Evolutionary conservation across 129 eudicot species (phyloP).

Genomic region (Helichrysum umbraculigerum): DNA sequence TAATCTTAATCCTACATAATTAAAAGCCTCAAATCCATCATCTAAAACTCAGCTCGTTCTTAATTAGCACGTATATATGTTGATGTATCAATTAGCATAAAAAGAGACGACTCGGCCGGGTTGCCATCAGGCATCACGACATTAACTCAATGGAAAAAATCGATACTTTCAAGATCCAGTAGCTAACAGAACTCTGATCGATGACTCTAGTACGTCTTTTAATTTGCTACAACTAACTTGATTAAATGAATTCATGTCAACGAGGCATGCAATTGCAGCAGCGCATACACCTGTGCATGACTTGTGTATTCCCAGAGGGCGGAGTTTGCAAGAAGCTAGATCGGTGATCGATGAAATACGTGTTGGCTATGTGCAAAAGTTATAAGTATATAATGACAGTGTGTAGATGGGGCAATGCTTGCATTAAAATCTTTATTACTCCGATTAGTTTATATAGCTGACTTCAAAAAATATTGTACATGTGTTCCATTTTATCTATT

Average conservation of each 20-base stretch:
- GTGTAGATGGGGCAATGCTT: too few relatives aligned
- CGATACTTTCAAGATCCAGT: constrained; percentile 16
- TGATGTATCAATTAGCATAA: not conserved
- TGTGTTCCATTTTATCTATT: too few relatives aligned
- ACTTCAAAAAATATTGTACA: too few relatives aligned
- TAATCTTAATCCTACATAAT: not conserved
- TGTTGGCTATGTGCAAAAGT: too few relatives aligned
- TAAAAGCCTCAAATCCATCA: not conserved
- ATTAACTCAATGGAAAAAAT: constrained; percentile 28
- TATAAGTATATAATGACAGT: too few relatives aligned
- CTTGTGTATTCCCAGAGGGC: too few relatives aligned
- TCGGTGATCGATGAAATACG: too few relatives aligned
- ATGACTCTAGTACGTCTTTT: constrained; percentile 17
- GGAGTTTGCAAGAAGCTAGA: too few relatives aligned
- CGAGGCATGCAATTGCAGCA: constrained; percentile 29
- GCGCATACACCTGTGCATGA: constrained; percentile 10
- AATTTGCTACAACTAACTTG: constrained; percentile 1
- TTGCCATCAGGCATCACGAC: constrained; percentile 24
- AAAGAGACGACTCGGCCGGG: constrained; percentile 17
- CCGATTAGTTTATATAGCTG: too few relatives aligned
- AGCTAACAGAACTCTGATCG: not conserved
- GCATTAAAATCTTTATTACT: too few relatives aligned
- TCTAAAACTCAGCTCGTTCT: not conserved
- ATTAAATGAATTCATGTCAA: not conserved
- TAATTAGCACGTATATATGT: not conserved